Evolutionary conservation across 495 filamentous ascomycete genomes (phyloP), one percentile per base, ranked within the genome.

Genomic region (Hyaloscypha variabilis): DNA sequence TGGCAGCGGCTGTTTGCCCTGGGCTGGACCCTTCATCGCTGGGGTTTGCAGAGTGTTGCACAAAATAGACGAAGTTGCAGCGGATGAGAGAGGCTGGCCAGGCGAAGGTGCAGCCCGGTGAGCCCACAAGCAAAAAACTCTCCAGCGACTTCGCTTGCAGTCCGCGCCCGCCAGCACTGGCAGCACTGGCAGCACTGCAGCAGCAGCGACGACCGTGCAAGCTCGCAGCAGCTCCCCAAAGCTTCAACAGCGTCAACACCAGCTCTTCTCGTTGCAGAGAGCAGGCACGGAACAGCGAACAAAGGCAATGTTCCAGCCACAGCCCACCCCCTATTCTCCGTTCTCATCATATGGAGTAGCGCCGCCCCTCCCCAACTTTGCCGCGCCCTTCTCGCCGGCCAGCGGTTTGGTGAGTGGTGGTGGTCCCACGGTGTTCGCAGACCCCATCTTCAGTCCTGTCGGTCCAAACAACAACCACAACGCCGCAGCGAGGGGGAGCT

Each of bases 301-400:
- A 57, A 30, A 64, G 75, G 67, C 58, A 54, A 85, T 85, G 83
- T 85, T 81, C 76, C 82, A 83, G 71, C 77, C 83, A 72, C 78
- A 83, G 66, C 72, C 81, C 52, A 80, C 81, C 51, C 77, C 81
- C 54, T 84, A 75, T 71, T 73, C 67, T 30, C 39, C 69, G 52
- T 73, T 73, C 50, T 60, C 66, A 29, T 69, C 70, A 17, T 73
- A 73, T 68, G 71, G 71, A 50, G 26, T 52, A n/a, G 14, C 52
- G 24, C 50, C 60, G 3, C 31, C 62, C 25, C 54, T 53, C 36
- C 57, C 60, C 29, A 51, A 64, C 54, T 64, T 68, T 58, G 60
- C n/a, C n/a, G n/a, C 60, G 21, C 25, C 29, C 52, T 65, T 67
- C 60, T 67, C 78, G 24, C 75, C 80, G 52, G 70, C 81, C 52